Evolutionary conservation across 768 basidiomycete species (phyloP).

Genomic region (Trametes gibbosa): DNA sequence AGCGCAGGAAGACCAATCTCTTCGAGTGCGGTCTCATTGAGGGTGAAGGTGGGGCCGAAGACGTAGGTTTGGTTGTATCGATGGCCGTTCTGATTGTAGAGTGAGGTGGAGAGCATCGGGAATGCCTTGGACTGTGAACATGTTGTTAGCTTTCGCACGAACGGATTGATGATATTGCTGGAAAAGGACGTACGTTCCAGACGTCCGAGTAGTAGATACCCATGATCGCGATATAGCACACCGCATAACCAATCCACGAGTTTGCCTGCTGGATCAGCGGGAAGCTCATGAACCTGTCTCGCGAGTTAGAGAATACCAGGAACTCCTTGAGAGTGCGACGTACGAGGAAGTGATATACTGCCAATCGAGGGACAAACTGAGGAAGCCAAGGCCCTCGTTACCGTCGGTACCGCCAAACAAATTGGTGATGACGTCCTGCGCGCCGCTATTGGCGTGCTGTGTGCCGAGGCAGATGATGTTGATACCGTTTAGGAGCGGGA

Average conservation of each 20-base stretch:
- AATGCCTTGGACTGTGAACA: constrained; percentile 43
- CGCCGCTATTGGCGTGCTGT: constrained; percentile 42
- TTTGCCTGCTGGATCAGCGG: constrained; percentile 61
- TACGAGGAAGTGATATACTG: constrained; percentile 53
- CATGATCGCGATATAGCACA: constrained; percentile 54
- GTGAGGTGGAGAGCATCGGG: constrained; percentile 59
- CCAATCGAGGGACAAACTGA: constrained; percentile 67
- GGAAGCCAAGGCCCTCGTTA: constrained; percentile 65
- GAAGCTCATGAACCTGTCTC: constrained; percentile 42
- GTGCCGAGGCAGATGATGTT: constrained; percentile 61
- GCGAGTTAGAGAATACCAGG: neutral
- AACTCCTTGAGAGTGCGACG: neutral
- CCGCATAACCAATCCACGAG: constrained; percentile 50
- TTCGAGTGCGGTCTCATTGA: constrained; percentile 54
- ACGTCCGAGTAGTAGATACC: constrained; percentile 61
- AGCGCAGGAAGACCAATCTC: constrained; percentile 41
- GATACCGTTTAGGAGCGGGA: constrained; percentile 61
- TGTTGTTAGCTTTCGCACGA: neutral
- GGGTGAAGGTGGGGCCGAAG: constrained; percentile 47
- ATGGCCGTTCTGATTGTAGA: constrained; percentile 54
- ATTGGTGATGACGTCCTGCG: constrained; percentile 52
- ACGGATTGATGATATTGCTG: constrained; percentile 17
- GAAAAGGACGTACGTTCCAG: constrained; percentile 45
- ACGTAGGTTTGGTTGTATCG: constrained; percentile 53
- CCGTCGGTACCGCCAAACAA: constrained; percentile 65